Base-by-base conservation (phyloP, 768 basidiomycete genomes). In the Psilocybe azurescens region DNA sequence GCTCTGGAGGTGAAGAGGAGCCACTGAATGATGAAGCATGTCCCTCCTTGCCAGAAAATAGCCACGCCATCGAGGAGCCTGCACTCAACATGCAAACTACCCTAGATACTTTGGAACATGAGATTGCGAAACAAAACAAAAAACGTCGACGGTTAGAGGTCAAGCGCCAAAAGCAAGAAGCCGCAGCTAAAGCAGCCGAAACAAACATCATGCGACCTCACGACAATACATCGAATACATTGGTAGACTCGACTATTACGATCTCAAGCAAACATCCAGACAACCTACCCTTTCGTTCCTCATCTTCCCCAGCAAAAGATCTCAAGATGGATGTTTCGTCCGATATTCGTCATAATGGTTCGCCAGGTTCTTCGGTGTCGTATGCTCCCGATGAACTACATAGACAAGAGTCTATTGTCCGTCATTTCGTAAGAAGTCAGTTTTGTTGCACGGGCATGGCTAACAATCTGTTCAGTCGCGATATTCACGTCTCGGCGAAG, bases 401-500 rank as follows among this genome's bases (percentile, higher is more conserved):
- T 5, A 44, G 5, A 16, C 32, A 39, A 5, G 53, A 53, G 20
- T 49, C 32, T n/a, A n/a, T 5, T 10, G 39, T 50, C 20, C 28
- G 29, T 20, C 16, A 29, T 56, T 33, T 29, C 38, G 56, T 32
- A 53, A 44, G 41, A 44, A 44, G 14, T 13, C n/a, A 14, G 14
- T 13, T 44, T 14, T n/a, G 14, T 13, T 41, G 46, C 32, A 4
- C 36, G 36, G 11, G 48, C 20, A 53, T 50, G 14, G 13, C 53
- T 58, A 29, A 38, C 30, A 11, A 33, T 28, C 13, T 33, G n/a
- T 50, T 28, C 49, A 53, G 68, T 2, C 28, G 69, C 70, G 60
- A 57, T 32, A 60, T 56, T 58, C 72, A 71, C 53, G 62, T 30
- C 52, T 74, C 13, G 60, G 53, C 2, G 54, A 65, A 5, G 38